Evolutionary conservation across 176 grass and related monocot species (phyloP).

Genomic region (Lolium rigidum): DNA sequence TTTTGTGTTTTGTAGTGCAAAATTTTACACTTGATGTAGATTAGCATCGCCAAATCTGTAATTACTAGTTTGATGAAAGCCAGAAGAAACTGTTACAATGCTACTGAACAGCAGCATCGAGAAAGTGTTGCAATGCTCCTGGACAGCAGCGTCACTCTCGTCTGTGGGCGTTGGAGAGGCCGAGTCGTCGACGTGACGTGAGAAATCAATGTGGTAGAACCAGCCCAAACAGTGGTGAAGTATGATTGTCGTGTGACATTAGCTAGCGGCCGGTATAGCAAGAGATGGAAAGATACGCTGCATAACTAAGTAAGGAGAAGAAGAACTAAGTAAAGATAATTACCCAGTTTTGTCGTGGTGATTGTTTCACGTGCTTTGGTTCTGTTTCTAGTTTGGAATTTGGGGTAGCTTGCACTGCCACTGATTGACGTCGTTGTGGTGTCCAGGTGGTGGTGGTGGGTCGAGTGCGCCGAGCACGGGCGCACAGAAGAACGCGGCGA

Average conservation of each 20-base stretch:
- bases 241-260: not conserved
- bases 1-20: too few relatives aligned
- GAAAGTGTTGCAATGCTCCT: not conserved
- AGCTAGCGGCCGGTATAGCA: not conserved
- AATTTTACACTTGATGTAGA: not conserved
- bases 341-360: not conserved
- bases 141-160: not conserved
- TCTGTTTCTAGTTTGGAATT: not conserved
- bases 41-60: not conserved
- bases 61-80: not conserved
- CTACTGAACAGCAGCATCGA: too few relatives aligned
- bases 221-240: not conserved
- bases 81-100: not conserved
- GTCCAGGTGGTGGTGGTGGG: constrained; percentile 37
- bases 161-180: not conserved
- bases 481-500: constrained; percentile 38
- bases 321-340: not conserved
- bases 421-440: not conserved
- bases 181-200: not conserved
- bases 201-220: not conserved
- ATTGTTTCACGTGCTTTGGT: not conserved
- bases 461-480: constrained; percentile 6
- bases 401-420: not conserved
- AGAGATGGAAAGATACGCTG: too few relatives aligned
- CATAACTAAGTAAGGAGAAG: too few relatives aligned